Base-by-base conservation (phyloP, 73 alveolate species). In the Effrenium voratum region DNA sequence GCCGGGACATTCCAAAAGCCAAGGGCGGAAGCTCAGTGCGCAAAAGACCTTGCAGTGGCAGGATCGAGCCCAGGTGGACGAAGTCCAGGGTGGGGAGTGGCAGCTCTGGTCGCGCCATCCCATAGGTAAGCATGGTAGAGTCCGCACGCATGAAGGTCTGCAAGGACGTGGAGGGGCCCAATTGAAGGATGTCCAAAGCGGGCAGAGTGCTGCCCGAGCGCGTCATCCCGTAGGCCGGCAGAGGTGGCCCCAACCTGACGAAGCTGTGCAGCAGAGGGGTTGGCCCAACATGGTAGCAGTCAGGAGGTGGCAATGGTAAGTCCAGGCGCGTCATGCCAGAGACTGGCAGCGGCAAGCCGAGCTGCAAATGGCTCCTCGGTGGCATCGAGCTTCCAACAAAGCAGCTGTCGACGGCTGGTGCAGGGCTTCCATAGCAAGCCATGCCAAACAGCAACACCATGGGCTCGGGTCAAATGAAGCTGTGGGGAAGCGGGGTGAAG, bases 101-200 rank as follows among this genome's bases (percentile, higher is more conserved):
- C 50, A 52, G 49, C 32, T 45, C 98, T n/a, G 50, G 60, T 30
- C 98, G 30, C 44, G 92, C 98, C 98, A 92, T 72, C 68, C 98
- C 98, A 55, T 92, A 92, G 76, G 76, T 60, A 26, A 60, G 40
- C 81, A 52, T 49, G 40, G 50, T 36, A n/a, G 45, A 40, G 66
- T 81, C 98, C 44, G 16, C 12, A 36, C 28, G 91, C 63, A 92
- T 30, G 81, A 19, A 52, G 10, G 91, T 68, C 2, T 43, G 98
- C 91, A 52, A 24, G 34, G 46, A n/a, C 90, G 73, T 92, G 57
- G 40, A 43, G 16, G 28, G 10, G 59, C 81, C 91, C 66, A 49
- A 73, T 60, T 72, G 98, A 91, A 92, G 50, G 38, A 92, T 72
- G 91, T 93, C 98, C 75, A 57, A 45, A 2, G 30, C 98, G 22